These are phyloP conservation scores for Boletus rubroflammeus DNA, from an alignment of 768 basidiomycete genomes.

Conservation along the genomic window DNA sequence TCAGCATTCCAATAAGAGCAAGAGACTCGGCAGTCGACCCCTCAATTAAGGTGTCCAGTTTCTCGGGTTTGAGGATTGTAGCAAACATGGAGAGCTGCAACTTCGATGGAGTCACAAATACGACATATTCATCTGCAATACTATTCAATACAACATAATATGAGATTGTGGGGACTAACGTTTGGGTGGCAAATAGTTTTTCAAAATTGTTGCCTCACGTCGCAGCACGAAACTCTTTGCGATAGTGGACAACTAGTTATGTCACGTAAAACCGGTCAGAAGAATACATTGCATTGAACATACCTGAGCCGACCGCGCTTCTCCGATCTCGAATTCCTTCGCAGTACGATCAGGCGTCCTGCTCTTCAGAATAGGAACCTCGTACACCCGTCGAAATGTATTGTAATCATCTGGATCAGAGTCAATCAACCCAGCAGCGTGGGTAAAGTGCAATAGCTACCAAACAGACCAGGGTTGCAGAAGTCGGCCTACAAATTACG, in stretches of 20 bases:
- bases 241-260: conserved; percentile 59
- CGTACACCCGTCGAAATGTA: conserved; percentile 78
- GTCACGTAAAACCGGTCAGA: background rate
- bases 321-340: conserved; percentile 75
- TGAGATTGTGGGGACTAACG: conserved; percentile 43
- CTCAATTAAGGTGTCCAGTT: conserved; percentile 63
- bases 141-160: background rate
- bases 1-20: conserved; percentile 73
- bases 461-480: conserved; percentile 88
- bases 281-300: background rate
- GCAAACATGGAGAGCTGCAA: conserved; percentile 79
- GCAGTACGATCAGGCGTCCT: conserved; percentile 70
- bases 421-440: background rate
- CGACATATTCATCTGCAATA: conserved; percentile 87
- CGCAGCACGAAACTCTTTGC: conserved; percentile 88
- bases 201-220: conserved; percentile 77
- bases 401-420: conserved; percentile 60
- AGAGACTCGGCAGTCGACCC: conserved; percentile 75
- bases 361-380: conserved; percentile 82
- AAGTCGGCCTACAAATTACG: conserved; percentile 67
- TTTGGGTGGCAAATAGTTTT: conserved; percentile 88
- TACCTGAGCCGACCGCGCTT: conserved; percentile 76
- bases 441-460: conserved; percentile 34
- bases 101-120: conserved; percentile 88
- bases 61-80: conserved; percentile 68